Percentiles rank a stretch among this genome's conserved stretches.
These are phyloP conservation scores for Cercospora sesami DNA, from an alignment of 2,329 filamentous ascomycete species.

Conservation along the genomic window DNA sequence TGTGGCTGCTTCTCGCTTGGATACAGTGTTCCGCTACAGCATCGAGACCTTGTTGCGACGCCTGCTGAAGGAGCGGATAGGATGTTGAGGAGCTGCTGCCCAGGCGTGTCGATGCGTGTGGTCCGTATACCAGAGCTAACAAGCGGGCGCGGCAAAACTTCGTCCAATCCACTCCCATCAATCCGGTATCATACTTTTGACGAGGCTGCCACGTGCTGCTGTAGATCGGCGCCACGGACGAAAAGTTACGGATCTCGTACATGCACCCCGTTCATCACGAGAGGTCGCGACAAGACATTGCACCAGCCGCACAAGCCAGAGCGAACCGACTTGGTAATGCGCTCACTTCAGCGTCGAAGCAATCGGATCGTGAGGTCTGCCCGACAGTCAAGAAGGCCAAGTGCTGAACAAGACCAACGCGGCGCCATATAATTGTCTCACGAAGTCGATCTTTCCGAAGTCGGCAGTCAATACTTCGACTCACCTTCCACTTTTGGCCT, in stretches of 20 bases:
- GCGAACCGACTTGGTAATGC: constrained; percentile 6
- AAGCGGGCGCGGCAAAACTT: not conserved
- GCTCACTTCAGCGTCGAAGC: not conserved
- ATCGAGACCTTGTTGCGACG: not conserved
- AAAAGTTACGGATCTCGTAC: not conserved
- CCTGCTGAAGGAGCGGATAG: not conserved
- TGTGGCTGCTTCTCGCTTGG: constrained; percentile 3
- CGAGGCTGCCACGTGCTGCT: constrained; percentile 3
- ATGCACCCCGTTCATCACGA: not conserved
- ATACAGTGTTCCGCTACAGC: not conserved
- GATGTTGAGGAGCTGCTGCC: not conserved
- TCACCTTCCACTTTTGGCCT: constrained; percentile 9
- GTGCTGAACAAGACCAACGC: not conserved
- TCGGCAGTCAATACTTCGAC: constrained; percentile 11
- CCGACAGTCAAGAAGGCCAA: constrained; percentile 7
- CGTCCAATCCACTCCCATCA: not conserved
- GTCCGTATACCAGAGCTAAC: not conserved
- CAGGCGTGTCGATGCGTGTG: not conserved
- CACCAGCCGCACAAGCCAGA: not conserved
- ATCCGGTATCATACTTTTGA: not conserved
- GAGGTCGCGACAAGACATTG: constrained; percentile 4
- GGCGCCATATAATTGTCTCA: constrained; percentile 4
- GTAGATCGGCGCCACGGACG: not conserved
- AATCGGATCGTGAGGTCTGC: not conserved
- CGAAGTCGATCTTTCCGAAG: constrained; percentile 17